phyloP scores from a whole-genome alignment of 202 grass and related monocot genomes.

The Panicum virgatum region DNA sequence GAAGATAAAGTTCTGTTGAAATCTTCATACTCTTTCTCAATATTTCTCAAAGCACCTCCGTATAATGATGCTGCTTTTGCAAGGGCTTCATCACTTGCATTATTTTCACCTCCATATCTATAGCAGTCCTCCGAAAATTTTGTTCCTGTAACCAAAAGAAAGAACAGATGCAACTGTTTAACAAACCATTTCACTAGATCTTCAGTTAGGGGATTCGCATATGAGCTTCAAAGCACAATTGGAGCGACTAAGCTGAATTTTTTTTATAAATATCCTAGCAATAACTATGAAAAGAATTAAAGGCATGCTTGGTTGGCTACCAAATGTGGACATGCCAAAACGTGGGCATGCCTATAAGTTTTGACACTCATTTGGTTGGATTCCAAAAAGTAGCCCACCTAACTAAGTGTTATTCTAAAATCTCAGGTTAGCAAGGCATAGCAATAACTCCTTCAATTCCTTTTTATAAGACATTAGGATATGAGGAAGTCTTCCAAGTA shows the following conservation, averaged over 20 bases:
- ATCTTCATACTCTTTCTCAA: slow-evolving; percentile 96
- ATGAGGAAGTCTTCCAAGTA: no score
- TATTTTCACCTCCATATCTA: slow-evolving; percentile 90
- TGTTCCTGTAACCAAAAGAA: slow-evolving; percentile 59
- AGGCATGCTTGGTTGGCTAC: no score
- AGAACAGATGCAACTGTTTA: slow-evolving; percentile 23
- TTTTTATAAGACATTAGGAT: neutral
- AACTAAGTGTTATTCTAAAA: no score
- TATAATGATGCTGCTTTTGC: slow-evolving; percentile 77
- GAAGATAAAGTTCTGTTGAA: slow-evolving; percentile 78
- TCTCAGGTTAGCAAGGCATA: slow-evolving; percentile 6
- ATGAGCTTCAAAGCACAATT: slow-evolving; percentile 3
- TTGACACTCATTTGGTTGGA: no score
- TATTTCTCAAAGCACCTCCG: slow-evolving; percentile 91
- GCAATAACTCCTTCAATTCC: neutral
- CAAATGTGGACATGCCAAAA: no score
- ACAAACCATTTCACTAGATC: slow-evolving; percentile 27
- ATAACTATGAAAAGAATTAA: slow-evolving; percentile 13
- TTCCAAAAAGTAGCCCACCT: no score
- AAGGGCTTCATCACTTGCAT: slow-evolving; percentile 64
- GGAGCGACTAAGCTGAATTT: neutral
- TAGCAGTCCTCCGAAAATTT: slow-evolving; percentile 99
- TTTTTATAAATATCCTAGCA: neutral
- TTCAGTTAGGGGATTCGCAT: slow-evolving; percentile 9
- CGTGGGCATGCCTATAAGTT: no score